These are phyloP conservation scores for Pichia inconspicua DNA, from an alignment of 1,139 yeast genomes.

Conservation along the genomic window DNA sequence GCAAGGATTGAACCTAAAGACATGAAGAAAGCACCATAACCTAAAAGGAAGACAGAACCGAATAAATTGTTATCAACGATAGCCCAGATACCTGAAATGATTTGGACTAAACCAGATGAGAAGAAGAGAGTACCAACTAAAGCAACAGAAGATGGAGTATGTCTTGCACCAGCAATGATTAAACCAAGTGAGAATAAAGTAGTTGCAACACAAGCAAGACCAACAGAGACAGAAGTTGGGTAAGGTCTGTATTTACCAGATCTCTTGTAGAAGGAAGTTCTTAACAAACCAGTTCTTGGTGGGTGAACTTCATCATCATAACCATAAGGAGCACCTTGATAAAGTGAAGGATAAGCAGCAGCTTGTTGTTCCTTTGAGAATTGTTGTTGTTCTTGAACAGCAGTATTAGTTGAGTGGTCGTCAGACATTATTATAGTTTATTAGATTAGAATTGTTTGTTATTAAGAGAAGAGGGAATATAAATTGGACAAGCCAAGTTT, in stretches of 20 bases:
- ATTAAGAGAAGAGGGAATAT: neutral
- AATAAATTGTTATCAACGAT: constrained; percentile 45
- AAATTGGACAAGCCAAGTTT: too few species aligned
- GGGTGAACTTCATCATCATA: constrained; percentile 18
- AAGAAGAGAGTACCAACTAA: constrained; percentile 45
- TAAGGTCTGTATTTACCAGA: constrained; percentile 25
- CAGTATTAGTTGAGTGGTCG: constrained; percentile 21
- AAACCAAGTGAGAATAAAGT: constrained; percentile 30
- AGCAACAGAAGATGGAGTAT: constrained; percentile 40
- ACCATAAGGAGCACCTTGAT: constrained; percentile 14
- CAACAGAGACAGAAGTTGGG: constrained; percentile 29
- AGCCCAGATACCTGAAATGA: constrained; percentile 62
- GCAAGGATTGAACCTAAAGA: constrained; percentile 31
- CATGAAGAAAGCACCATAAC: constrained; percentile 35
- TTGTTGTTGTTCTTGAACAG: constrained; percentile 17
- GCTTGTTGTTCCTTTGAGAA: constrained; percentile 3
- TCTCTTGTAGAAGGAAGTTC: constrained; percentile 25
- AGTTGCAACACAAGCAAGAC: constrained; percentile 26
- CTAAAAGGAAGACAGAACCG: constrained; percentile 33
- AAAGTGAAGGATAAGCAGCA: constrained; percentile 10
- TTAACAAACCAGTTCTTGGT: constrained; percentile 29
- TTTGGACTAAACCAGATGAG: constrained; percentile 57
- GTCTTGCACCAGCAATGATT: constrained; percentile 45
- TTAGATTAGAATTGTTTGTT: neutral
- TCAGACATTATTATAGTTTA: constrained; percentile 17